Evolutionary conservation across 495 filamentous ascomycete genomes (phyloP).

Genomic region (Cercophora samala): DNA sequence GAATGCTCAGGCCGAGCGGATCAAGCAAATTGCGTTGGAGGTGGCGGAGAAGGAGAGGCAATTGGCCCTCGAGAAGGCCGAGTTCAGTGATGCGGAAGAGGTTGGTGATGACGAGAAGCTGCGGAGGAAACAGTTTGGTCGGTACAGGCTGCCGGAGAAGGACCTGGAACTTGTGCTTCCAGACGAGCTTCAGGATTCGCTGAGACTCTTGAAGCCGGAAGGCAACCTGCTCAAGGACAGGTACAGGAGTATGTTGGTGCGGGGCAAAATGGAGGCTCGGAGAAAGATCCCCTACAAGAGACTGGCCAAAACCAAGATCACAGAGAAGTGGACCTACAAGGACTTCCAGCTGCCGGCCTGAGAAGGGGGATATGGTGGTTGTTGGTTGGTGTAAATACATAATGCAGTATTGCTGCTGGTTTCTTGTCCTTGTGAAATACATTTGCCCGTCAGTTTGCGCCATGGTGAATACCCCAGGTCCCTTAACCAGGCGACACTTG

Average conservation of each 20-base stretch:
- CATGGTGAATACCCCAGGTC: neutral
- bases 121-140: slow-evolving; percentile 73
- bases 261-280: slow-evolving; percentile 83
- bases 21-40: slow-evolving; percentile 56
- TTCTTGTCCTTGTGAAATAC: neutral
- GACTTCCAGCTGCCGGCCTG: slow-evolving; percentile 57
- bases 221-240: slow-evolving; percentile 89
- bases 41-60: slow-evolving; percentile 56
- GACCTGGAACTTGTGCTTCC: slow-evolving; percentile 84
- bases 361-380: neutral
- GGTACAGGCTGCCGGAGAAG: slow-evolving; percentile 70
- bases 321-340: slow-evolving; percentile 96
- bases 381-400: slow-evolving; percentile 17
- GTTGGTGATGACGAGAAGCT: slow-evolving; percentile 61
- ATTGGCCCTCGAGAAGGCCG: slow-evolving; percentile 36
- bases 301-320: slow-evolving; percentile 71
- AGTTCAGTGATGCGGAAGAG: slow-evolving; percentile 42
- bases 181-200: slow-evolving; percentile 88
- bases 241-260: slow-evolving; percentile 80
- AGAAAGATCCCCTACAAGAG: slow-evolving; percentile 72
- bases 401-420: neutral
- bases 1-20: slow-evolving; percentile 60
- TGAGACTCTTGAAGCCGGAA: slow-evolving; percentile 86
- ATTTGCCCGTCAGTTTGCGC: neutral
- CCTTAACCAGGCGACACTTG: too few species aligned